Percentiles rank a stretch among this genome's conserved stretches.
Evolutionary conservation across 2,329 filamentous ascomycete species (phyloP).

Genomic region (Fusarium proliferatum): DNA sequence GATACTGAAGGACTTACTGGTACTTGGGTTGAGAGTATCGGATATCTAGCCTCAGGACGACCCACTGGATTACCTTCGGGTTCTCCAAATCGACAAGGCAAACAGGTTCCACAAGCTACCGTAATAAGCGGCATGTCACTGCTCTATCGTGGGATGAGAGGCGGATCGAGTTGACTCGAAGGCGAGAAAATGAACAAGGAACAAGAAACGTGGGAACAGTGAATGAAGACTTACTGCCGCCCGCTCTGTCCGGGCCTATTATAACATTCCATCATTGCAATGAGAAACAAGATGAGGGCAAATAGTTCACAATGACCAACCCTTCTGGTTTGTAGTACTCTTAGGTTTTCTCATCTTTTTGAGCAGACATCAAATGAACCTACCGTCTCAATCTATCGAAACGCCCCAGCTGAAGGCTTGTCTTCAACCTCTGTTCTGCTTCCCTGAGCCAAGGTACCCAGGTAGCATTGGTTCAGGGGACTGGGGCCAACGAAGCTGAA

Average conservation of each 20-base stretch:
- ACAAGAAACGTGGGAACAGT: slow-evolving; percentile 3
- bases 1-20: slow-evolving; percentile 1
- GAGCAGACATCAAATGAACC: neutral
- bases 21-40: slow-evolving; percentile 20
- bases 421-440: neutral
- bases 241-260: slow-evolving; percentile 2
- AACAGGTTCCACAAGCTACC: slow-evolving; percentile 36
- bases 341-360: neutral
- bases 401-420: slow-evolving; percentile 34
- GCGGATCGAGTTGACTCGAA: slow-evolving; percentile 16
- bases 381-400: slow-evolving; percentile 16
- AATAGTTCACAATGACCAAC: neutral
- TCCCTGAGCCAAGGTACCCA: neutral
- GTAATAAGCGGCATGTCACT: slow-evolving; percentile 31
- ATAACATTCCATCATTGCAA: slow-evolving; percentile 4
- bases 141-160: slow-evolving; percentile 30
- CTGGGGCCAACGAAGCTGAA: slow-evolving; percentile 25
- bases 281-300: neutral
- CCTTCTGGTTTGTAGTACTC: neutral
- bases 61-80: slow-evolving; percentile 18
- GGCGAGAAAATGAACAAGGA: neutral
- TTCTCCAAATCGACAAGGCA: slow-evolving; percentile 27
- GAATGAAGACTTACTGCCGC: slow-evolving; percentile 9
- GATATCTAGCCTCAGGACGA: slow-evolving; percentile 6
- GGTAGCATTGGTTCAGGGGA: slow-evolving; percentile 1